These are phyloP conservation scores for Aurantiochytrium sp. DNA, from an alignment of 108 stramenopile species.

Conservation along the genomic window DNA sequence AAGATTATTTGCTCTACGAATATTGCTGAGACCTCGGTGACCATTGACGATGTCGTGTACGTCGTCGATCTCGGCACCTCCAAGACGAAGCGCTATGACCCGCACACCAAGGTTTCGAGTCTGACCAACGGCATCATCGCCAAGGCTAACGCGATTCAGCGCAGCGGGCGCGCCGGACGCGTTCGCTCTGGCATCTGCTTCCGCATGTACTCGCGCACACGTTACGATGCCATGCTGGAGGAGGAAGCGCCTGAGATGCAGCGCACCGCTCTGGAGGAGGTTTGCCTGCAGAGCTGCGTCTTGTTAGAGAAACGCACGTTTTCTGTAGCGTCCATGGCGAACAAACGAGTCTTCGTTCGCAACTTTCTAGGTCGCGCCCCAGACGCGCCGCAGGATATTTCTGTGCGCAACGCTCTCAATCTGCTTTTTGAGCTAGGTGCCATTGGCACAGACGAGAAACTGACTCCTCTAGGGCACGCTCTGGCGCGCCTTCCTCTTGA, in stretches of 20 bases:
- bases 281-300: constrained; percentile 60
- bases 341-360: constrained; percentile 32
- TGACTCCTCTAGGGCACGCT: constrained; percentile 80
- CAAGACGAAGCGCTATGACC: constrained; percentile 41
- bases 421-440: constrained; percentile 67
- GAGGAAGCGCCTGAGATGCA: constrained; percentile 67
- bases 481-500: constrained; percentile 79
- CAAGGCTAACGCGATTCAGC: constrained; percentile 76
- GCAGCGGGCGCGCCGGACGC: constrained; percentile 85
- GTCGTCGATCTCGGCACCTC: constrained; percentile 33
- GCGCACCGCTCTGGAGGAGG: constrained; percentile 78
- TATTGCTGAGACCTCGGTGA: constrained; percentile 87
- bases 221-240: constrained; percentile 60
- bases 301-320: constrained; percentile 24
- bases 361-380: constrained; percentile 75
- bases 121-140: constrained; percentile 73
- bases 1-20: constrained; percentile 80
- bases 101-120: constrained; percentile 59
- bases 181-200: constrained; percentile 76
- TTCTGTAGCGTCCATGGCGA: background rate
- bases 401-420: constrained; percentile 57
- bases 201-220: constrained; percentile 66
- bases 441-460: constrained; percentile 26
- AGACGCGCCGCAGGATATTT: constrained; percentile 73
- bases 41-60: constrained; percentile 71